A percentile compares a stretch with the other conserved stretches of the same genome.
Evolutionary conservation across 2,329 filamentous ascomycete genomes (phyloP).

Genomic region (Aureobasidium sp.): DNA sequence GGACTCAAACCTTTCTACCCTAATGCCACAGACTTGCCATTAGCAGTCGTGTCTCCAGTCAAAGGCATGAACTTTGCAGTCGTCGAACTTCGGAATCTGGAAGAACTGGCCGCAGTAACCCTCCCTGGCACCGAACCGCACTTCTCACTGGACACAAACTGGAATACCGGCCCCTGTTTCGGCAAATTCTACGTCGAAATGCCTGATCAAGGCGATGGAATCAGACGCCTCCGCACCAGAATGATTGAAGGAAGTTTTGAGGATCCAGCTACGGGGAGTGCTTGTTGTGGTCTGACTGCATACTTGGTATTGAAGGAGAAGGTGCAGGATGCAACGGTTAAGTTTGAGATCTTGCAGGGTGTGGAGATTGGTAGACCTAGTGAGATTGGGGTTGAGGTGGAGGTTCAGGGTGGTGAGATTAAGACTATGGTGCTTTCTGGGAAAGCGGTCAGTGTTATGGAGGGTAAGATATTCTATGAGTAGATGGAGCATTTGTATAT

Average conservation of each 20-base stretch:
- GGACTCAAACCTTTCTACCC: slow-evolving; percentile 17
- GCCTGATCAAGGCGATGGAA: slow-evolving; percentile 22
- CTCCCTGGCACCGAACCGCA: slow-evolving; percentile 25
- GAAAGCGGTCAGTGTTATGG: slow-evolving; percentile 35
- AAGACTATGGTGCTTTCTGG: slow-evolving; percentile 36
- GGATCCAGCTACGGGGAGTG: slow-evolving; percentile 44
- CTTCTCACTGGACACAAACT: slow-evolving; percentile 37
- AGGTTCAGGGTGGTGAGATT: slow-evolving; percentile 30
- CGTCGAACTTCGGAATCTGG: slow-evolving; percentile 51
- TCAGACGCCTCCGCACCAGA: slow-evolving; percentile 43
- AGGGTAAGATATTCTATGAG: slow-evolving; percentile 23
- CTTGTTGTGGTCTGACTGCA: slow-evolving; percentile 38
- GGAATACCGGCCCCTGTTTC: slow-evolving; percentile 45
- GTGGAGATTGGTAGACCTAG: slow-evolving; percentile 45
- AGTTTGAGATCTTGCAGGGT: slow-evolving; percentile 40
- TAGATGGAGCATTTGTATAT: background rate
- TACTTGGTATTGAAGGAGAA: slow-evolving; percentile 37
- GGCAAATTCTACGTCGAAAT: slow-evolving; percentile 52
- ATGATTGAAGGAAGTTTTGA: slow-evolving; percentile 47
- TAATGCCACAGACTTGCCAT: slow-evolving; percentile 6
- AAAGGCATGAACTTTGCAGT: slow-evolving; percentile 68
- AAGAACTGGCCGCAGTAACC: slow-evolving; percentile 44
- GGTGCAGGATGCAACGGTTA: slow-evolving; percentile 20
- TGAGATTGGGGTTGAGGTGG: slow-evolving; percentile 40
- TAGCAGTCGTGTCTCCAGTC: slow-evolving; percentile 45